Conservation (phyloP, 2,329 filamentous ascomycete species). For the Ophiostoma tasmaniense region DNA sequence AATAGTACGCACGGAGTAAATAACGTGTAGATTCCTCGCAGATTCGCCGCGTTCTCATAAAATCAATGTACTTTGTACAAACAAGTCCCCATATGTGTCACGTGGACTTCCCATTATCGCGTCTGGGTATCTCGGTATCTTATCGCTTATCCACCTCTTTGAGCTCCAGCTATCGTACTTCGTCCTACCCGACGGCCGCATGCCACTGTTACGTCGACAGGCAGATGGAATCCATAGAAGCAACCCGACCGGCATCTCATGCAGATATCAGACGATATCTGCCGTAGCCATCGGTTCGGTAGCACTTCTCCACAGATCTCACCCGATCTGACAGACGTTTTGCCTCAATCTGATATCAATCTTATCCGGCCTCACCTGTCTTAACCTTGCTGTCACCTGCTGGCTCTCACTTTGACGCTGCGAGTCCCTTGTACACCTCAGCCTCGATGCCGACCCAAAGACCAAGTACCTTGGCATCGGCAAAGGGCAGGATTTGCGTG, state of each 20-base stretch:
- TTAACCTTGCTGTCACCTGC: no score
- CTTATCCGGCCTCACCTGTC: no score
- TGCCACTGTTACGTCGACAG: not conserved
- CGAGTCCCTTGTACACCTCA: slow-evolving; percentile 25
- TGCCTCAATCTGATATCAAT: no score
- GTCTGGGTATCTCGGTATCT: not conserved
- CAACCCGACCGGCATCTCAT: not conserved
- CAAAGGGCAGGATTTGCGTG: slow-evolving; percentile 40
- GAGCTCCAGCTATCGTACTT: not conserved
- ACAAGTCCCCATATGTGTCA: not conserved
- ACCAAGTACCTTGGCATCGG: slow-evolving; percentile 29
- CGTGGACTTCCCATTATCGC: not conserved
- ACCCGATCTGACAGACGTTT: not conserved
- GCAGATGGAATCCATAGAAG: not conserved
- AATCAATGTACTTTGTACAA: not conserved
- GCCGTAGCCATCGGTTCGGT: not conserved
- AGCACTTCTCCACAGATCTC: not conserved
- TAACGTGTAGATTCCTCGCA: not conserved
- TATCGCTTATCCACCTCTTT: not conserved
- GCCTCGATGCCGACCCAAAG: slow-evolving; percentile 31
- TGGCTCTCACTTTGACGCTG: not conserved
- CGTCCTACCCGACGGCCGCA: no score
- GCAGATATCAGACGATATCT: not conserved
- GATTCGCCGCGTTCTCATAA: not conserved
- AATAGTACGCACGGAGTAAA: not conserved